Conservation (phyloP, 2,329 filamentous ascomycete species). For the Stromatinia cepivora region DNA sequence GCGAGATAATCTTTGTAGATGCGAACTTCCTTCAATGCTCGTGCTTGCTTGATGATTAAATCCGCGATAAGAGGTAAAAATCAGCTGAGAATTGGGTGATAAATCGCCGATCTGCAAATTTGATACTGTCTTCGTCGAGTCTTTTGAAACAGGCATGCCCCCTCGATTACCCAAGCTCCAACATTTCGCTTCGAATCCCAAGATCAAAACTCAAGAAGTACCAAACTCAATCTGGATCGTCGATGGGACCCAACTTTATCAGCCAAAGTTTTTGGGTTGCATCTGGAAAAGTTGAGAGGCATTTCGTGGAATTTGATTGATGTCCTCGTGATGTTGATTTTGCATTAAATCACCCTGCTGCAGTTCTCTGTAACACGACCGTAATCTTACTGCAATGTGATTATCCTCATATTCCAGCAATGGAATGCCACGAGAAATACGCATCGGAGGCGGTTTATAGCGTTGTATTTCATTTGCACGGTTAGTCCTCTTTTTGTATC, state of each 20-base stretch:
- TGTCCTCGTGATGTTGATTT: slow-evolving; percentile 22
- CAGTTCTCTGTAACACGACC: slow-evolving; percentile 20
- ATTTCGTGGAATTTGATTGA: slow-evolving; percentile 13
- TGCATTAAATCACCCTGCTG: slow-evolving; percentile 21
- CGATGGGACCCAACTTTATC: slow-evolving; percentile 2
- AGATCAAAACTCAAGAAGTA: not conserved
- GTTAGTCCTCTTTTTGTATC: slow-evolving; percentile 14
- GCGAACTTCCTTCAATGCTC: slow-evolving; percentile 2
- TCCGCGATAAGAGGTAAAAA: not conserved
- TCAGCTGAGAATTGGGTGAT: slow-evolving; percentile 1
- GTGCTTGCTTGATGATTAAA: not conserved
- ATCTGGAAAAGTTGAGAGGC: slow-evolving; percentile 11
- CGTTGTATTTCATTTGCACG: slow-evolving; percentile 20
- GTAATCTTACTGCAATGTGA: slow-evolving; percentile 16
- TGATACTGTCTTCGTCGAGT: slow-evolving; percentile 1
- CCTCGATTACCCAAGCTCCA: not conserved
- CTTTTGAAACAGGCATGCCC: not conserved
- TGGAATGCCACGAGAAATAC: slow-evolving; percentile 23
- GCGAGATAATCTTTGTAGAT: not conserved
- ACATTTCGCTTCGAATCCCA: slow-evolving; percentile 3
- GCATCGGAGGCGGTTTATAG: slow-evolving; percentile 6
- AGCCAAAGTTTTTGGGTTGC: slow-evolving; percentile 6
- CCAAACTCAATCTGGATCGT: slow-evolving; percentile 16
- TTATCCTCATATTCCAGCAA: slow-evolving; percentile 19
- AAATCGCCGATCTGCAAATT: slow-evolving; percentile 15